A percentile compares a stretch with the other conserved stretches of the same genome.
Evolutionary conservation across 2,329 filamentous ascomycete genomes (phyloP).

Genomic region (Neobulgaria alba): DNA sequence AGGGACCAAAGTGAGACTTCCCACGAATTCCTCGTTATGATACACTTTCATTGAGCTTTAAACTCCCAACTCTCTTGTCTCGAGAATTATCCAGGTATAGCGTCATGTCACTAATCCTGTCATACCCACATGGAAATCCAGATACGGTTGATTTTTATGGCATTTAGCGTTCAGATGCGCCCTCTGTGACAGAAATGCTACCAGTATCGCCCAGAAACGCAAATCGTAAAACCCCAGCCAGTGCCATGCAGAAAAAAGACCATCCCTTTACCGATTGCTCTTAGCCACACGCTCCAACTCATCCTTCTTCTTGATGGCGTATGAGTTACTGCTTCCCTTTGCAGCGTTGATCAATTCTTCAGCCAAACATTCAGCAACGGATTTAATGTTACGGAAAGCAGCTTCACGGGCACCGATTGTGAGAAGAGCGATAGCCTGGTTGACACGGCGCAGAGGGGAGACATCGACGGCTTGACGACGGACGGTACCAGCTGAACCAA

Average conservation of each 20-base stretch:
- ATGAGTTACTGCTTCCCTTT: constrained; percentile 99
- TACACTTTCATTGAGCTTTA: no score
- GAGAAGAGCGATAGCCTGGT: constrained; percentile 98
- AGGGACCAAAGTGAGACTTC: no score
- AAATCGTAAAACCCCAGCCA: constrained; percentile 27
- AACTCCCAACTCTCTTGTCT: no score
- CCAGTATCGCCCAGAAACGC: constrained; percentile 25
- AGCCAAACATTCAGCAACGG: constrained; percentile 97
- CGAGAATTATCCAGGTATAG: no score
- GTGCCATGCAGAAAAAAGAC: constrained; percentile 25
- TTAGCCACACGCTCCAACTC: constrained; percentile 99
- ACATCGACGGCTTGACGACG: constrained; percentile 99
- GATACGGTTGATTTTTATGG: constrained; percentile 6
- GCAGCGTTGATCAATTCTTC: constrained; percentile 99
- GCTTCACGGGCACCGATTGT: constrained; percentile 99
- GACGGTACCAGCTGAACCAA: constrained; percentile 98
- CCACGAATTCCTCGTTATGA: no score
- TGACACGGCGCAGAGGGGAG: constrained; percentile 96
- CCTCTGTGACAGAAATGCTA: constrained; percentile 29
- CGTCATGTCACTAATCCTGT: no score
- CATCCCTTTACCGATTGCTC: constrained; percentile 89
- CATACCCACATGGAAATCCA: no score
- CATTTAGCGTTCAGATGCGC: constrained; percentile 20
- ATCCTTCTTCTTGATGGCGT: constrained; percentile 99
- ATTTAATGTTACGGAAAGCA: constrained; percentile 99